These are phyloP conservation scores for Hygrophoropsis aurantiaca DNA, from an alignment of 768 basidiomycete species.

Conservation along the genomic window DNA sequence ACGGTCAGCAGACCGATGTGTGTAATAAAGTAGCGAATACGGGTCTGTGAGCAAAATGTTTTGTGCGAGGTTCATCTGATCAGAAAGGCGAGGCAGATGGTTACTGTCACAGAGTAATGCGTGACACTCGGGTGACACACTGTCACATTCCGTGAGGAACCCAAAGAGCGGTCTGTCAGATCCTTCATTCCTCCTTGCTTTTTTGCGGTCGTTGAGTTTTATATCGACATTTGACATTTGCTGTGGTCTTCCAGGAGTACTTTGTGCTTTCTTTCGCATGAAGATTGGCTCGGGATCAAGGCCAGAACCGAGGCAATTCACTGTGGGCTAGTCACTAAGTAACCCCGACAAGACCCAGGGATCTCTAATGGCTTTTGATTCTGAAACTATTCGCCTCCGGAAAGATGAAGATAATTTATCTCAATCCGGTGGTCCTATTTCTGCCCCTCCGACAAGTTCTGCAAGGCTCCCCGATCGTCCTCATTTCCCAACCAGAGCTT, in stretches of 20 bases:
- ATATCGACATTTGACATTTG: neutral
- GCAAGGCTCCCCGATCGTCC: conserved; percentile 51
- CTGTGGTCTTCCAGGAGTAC: conserved; percentile 4
- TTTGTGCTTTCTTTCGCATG: conserved; percentile 15
- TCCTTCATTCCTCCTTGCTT: conserved; percentile 16
- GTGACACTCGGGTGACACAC: conserved; percentile 6
- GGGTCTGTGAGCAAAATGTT: neutral
- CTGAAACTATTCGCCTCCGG: conserved; percentile 27
- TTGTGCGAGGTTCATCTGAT: conserved; percentile 9
- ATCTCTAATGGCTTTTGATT: conserved; percentile 28
- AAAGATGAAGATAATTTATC: conserved; percentile 17
- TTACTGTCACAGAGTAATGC: conserved; percentile 22
- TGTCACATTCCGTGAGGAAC: conserved; percentile 4
- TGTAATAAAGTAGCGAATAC: neutral
- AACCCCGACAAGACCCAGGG: conserved; percentile 1
- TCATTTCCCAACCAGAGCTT: conserved; percentile 59
- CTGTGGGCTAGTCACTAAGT: conserved; percentile 7
- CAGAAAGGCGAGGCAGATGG: conserved; percentile 11
- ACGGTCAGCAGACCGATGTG: neutral
- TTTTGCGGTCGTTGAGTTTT: conserved; percentile 5
- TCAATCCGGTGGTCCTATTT: conserved; percentile 23
- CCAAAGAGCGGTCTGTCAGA: conserved; percentile 11
- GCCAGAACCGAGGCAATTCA: conserved; percentile 9
- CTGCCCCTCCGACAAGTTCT: conserved; percentile 35
- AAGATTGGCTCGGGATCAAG: conserved; percentile 11